phyloP scores from a whole-genome alignment of 148 eudicot genomes.

The Nyssa sinensis region DNA sequence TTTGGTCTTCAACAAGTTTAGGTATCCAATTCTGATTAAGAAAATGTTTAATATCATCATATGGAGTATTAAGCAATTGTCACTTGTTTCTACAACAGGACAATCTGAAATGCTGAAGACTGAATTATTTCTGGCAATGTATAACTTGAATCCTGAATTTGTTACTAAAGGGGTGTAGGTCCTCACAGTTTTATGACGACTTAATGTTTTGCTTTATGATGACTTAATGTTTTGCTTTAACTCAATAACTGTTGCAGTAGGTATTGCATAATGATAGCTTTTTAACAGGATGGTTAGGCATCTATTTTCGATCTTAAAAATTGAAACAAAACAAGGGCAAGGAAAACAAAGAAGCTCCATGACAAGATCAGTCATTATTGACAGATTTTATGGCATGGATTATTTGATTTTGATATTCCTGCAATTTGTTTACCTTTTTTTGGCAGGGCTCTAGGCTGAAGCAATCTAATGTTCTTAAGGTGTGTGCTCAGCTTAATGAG shows the following conservation, averaged over 20 bases:
- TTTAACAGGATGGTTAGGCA: too few species aligned
- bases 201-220: neutral
- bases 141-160: neutral
- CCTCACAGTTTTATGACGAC: neutral
- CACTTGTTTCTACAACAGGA: neutral
- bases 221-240: neutral
- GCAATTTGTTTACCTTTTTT: neutral
- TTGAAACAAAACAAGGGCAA: neutral
- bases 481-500: constrained; percentile 42
- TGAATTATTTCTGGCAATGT: constrained; percentile 2
- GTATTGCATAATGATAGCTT: too few species aligned
- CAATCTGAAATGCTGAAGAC: neutral
- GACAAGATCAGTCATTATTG: neutral
- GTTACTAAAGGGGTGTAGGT: neutral
- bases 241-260: neutral
- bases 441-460: constrained; percentile 31
- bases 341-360: neutral
- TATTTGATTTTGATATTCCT: neutral
- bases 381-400: too few species aligned
- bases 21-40: neutral
- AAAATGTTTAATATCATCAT: neutral
- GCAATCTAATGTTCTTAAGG: constrained; percentile 35
- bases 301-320: too few species aligned
- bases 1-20: neutral
- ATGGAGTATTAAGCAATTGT: neutral